Evolutionary conservation across 495 filamentous ascomycete genomes (phyloP).

Genomic region (Echria macrotheca): DNA sequence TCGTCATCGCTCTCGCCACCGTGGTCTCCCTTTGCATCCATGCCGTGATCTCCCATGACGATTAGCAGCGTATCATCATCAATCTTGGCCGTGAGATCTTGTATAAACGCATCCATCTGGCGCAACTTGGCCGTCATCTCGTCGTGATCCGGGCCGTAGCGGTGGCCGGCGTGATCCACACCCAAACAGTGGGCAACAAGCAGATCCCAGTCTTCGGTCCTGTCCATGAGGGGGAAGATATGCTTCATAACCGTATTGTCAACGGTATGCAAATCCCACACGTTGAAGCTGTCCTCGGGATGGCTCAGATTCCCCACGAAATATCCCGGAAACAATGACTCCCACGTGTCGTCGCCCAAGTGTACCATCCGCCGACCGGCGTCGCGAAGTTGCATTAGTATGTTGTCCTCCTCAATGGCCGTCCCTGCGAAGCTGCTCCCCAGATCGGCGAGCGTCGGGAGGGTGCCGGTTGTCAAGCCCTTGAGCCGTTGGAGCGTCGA

Average conservation of each 20-base stretch:
- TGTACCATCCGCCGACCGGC: conserved; percentile 85
- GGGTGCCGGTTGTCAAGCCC: conserved; percentile 87
- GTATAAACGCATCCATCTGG: conserved; percentile 83
- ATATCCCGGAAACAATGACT: conserved; percentile 81
- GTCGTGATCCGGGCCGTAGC: conserved; percentile 88
- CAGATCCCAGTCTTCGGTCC: conserved; percentile 75
- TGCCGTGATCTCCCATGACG: conserved; percentile 97
- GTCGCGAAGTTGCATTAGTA: conserved; percentile 74
- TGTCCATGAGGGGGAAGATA: conserved; percentile 75
- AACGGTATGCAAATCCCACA: conserved; percentile 95
- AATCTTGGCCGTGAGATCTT: conserved; percentile 61
- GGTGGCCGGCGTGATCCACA: conserved; percentile 94
- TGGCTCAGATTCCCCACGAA: conserved; percentile 79
- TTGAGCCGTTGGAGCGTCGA: conserved; percentile 89
- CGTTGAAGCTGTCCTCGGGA: conserved; percentile 94
- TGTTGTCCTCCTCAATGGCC: conserved; percentile 95
- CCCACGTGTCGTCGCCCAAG: conserved; percentile 96
- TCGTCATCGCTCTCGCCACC: conserved; percentile 95
- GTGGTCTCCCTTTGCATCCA: conserved; percentile 96
- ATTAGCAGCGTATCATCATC: conserved; percentile 86
- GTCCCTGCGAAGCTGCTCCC: conserved; percentile 95
- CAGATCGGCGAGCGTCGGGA: conserved; percentile 90
- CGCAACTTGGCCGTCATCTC: conserved; percentile 86
- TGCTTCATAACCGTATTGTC: conserved; percentile 95
- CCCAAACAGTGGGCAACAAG: conserved; percentile 90